Percentiles rank a stretch among this genome's conserved stretches.
Conservation (phyloP, 2,329 filamentous ascomycete genomes). For the Aspergillus oerlinghausenensis region DNA sequence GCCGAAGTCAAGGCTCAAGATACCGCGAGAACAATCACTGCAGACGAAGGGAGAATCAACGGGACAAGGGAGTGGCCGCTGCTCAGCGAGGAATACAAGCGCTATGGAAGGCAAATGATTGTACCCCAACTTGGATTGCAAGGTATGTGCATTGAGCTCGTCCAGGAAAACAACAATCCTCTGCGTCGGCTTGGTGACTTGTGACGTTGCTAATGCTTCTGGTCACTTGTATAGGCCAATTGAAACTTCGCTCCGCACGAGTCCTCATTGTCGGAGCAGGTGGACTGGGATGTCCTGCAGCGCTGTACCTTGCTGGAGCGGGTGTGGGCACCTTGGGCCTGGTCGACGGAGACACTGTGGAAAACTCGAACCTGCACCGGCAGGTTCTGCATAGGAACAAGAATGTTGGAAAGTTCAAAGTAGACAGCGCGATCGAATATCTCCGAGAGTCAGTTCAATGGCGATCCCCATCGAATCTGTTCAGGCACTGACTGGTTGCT, state of each 20-base stretch:
- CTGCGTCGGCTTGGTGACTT: neutral
- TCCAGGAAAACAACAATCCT: neutral
- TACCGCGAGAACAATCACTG: neutral
- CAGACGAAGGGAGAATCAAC: neutral
- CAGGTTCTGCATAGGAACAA: constrained; percentile 76
- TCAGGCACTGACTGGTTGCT: constrained; percentile 7
- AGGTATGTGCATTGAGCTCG: constrained; percentile 46
- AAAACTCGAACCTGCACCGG: constrained; percentile 85
- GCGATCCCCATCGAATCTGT: neutral
- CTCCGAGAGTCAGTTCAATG: constrained; percentile 47
- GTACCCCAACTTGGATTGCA: constrained; percentile 73
- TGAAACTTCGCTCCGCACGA: constrained; percentile 63
- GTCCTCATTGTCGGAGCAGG: constrained; percentile 84
- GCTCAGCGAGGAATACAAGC: constrained; percentile 66
- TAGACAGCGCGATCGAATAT: constrained; percentile 66
- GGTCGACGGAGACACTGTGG: constrained; percentile 82
- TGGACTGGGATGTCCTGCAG: constrained; percentile 85
- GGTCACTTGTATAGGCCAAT: constrained; percentile 57
- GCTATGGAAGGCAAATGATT: constrained; percentile 89
- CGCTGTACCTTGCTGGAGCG: constrained; percentile 85
- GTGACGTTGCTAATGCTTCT: constrained; percentile 4
- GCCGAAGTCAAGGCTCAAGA: constrained; percentile 10
- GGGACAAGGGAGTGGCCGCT: constrained; percentile 60
- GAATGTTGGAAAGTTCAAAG: constrained; percentile 71
- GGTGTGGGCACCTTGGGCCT: constrained; percentile 80